These are phyloP conservation scores for Acanthamoeba healyi DNA, from an alignment of 208 protist species.

Conservation along the genomic window DNA sequence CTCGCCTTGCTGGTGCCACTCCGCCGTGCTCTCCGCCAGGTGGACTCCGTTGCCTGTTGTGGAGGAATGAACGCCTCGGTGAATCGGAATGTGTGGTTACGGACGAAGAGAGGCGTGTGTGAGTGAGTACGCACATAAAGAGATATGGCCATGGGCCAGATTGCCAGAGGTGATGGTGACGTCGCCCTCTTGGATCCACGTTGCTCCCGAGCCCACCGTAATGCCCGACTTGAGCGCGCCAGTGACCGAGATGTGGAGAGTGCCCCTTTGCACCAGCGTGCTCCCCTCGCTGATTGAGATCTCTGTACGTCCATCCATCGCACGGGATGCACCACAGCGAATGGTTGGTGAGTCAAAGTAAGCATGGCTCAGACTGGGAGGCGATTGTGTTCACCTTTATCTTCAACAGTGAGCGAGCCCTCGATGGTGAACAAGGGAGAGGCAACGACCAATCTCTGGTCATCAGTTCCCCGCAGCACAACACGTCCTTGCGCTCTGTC, in stretches of 20 bases:
- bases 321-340: not conserved
- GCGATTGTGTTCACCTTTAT: not conserved
- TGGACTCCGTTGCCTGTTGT: not conserved
- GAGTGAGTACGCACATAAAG: not conserved
- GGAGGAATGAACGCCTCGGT: too few species aligned
- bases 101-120: too few species aligned
- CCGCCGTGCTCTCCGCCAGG: not conserved
- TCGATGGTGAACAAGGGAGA: not conserved
- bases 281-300: not conserved
- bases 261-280: not conserved
- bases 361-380: too few species aligned
- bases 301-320: not conserved
- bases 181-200: not conserved
- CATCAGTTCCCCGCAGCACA: not conserved
- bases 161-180: not conserved
- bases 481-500: not conserved
- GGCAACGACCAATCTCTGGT: not conserved
- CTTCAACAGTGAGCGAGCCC: not conserved
- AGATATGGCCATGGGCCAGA: not conserved
- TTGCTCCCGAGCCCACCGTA: not conserved
- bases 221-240: not conserved
- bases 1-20: not conserved
- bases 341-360: too few species aligned
- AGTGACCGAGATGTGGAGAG: not conserved
- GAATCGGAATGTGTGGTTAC: too few species aligned